Base-by-base conservation (phyloP, 208 protist genomes). In the Acanthamoeba healyi region DNA sequence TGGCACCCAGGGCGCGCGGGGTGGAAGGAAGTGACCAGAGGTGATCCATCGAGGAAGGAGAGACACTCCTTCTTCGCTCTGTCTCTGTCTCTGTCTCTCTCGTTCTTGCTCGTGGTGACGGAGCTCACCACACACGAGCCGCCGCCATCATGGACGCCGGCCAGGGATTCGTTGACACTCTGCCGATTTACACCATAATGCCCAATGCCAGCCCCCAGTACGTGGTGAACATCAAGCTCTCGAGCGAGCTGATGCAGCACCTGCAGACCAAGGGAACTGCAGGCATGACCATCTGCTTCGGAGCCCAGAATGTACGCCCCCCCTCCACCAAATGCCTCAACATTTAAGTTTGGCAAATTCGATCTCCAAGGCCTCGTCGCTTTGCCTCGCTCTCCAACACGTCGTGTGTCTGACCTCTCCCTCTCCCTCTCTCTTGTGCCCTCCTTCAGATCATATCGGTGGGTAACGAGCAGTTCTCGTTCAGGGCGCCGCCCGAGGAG, bases 231-330 rank as follows among this genome's bases (percentile, higher is more conserved):
- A 70, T 90, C 54, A 90, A 90, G 82, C 32, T 90, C 1, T 90
- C 82, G 22, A 90, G 14, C 32, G 82, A 90, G 56, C 24, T 90
- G 14, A 29, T 90, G 58, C 10, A 90, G 58, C 82, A 70, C 32
- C 82, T 90, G n/a, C 82, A 90, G 58, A 70, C 36, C 49, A 90
- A 70, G 82, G 82, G 54, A 14, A 49, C 32, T 38, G 24, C 51
- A 19, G 82, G 58, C 82, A 84, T 49, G 74, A 90, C 51, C 40
- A 90, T 90, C 40, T 26, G 29, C n/a, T 90, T 90, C 46, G 56
- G 82, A 24, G 32, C 2, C 29, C 15, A 63, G 44, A 90, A 90
- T 70, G 82, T 90, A 90, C 36, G 29, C 67, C 2, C 34, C 5
- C 67, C 67, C 67, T n/a, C n/a, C n/a, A n/a, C 29, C 7, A 46